phyloP scores from a whole-genome alignment of 2,329 filamentous ascomycete genomes.

The Sporothrix dimorphospora region DNA sequence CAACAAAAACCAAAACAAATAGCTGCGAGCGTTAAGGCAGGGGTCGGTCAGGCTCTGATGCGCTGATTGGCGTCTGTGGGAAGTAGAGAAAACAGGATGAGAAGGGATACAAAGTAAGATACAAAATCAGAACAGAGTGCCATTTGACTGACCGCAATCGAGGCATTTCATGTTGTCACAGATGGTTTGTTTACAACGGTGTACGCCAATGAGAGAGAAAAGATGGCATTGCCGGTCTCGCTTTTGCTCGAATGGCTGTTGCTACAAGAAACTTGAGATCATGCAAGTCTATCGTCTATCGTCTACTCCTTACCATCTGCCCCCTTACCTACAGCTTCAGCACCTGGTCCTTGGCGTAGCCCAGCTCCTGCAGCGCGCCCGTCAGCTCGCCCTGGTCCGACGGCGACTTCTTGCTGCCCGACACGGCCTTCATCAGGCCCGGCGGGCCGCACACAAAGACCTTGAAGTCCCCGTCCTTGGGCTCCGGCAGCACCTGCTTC shows the following conservation, averaged over 20 bases:
- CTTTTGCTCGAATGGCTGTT: background rate
- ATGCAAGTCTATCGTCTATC: slow-evolving; percentile 6
- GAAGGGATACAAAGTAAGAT: background rate
- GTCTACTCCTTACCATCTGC: too few relatives aligned
- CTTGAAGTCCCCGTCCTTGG: slow-evolving; percentile 89
- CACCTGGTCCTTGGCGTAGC: slow-evolving; percentile 70
- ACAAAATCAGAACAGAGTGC: background rate
- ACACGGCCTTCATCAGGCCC: slow-evolving; percentile 89
- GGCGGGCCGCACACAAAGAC: slow-evolving; percentile 95
- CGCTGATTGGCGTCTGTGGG: background rate
- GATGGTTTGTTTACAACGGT: background rate
- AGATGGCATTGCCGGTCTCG: slow-evolving; percentile 5
- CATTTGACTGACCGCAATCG: background rate
- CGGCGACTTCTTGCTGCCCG: slow-evolving; percentile 87
- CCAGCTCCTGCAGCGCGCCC: slow-evolving; percentile 69
- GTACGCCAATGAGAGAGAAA: background rate
- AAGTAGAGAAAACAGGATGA: background rate
- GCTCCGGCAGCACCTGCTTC: slow-evolving; percentile 92
- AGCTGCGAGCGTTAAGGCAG: background rate
- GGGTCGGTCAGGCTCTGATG: slow-evolving; percentile 3
- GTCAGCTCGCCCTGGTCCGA: slow-evolving; percentile 88
- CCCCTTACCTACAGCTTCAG: slow-evolving; percentile 79
- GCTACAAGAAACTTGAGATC: slow-evolving; percentile 10
- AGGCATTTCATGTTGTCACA: background rate
- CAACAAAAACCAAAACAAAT: slow-evolving; percentile 17